A percentile compares a stretch with the other conserved stretches of the same genome.
Conservation (phyloP, 208 protist species). For the Trypanosoma conorhini region DNA sequence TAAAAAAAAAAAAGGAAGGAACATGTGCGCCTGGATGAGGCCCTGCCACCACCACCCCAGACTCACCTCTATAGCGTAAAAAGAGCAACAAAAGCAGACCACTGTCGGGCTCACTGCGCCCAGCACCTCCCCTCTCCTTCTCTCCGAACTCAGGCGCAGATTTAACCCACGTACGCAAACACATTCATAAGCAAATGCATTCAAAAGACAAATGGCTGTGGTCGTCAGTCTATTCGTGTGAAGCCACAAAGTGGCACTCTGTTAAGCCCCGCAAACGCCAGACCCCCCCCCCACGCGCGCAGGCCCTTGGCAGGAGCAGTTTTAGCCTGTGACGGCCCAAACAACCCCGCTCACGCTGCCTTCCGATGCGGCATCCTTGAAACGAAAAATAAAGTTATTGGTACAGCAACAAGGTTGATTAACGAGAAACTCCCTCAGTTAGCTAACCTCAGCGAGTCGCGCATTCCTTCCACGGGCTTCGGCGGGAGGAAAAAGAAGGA, state of each 20-base stretch:
- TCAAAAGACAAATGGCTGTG: too few relatives aligned
- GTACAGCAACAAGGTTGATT: neutral
- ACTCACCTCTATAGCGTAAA: too few relatives aligned
- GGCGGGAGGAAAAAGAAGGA: neutral
- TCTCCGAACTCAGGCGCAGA: neutral
- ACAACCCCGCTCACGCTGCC: too few relatives aligned
- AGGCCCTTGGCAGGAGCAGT: too few relatives aligned
- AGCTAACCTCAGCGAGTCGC: neutral
- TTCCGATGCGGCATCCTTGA: too few relatives aligned
- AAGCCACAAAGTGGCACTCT: neutral
- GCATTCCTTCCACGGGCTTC: neutral
- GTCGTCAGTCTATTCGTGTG: neutral
- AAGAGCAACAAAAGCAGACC: neutral
- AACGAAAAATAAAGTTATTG: too few relatives aligned
- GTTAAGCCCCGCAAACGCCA: neutral
- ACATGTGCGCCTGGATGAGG: neutral
- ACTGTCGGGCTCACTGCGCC: too few relatives aligned
- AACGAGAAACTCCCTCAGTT: neutral
- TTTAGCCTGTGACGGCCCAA: too few relatives aligned
- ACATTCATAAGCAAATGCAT: too few relatives aligned
- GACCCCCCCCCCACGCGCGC: too few relatives aligned
- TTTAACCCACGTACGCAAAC: too few relatives aligned
- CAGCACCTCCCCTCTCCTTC: neutral
- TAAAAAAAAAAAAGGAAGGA: neutral
- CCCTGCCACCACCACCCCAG: too few relatives aligned